Evolutionary conservation across 2,329 filamentous ascomycete genomes (phyloP).

Genomic region (Tolypocladium nubicola): DNA sequence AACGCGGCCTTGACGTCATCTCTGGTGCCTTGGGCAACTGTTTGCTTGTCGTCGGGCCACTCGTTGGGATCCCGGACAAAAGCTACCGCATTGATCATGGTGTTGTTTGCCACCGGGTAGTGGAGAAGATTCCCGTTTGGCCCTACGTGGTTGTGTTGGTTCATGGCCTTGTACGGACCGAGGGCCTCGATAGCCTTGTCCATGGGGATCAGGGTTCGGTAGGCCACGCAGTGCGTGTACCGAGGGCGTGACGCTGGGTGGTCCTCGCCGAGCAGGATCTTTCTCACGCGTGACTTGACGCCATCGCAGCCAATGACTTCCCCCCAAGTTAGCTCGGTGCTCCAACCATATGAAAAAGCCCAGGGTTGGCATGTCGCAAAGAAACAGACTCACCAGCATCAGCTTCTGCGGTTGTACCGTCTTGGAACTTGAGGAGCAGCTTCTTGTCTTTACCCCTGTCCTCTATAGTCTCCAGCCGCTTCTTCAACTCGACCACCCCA

Average conservation of each 20-base stretch:
- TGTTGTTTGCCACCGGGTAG: not conserved
- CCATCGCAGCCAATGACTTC: constrained; percentile 51
- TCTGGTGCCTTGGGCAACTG: not conserved
- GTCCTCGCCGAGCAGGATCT: constrained; percentile 34
- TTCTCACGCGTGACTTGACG: constrained; percentile 45
- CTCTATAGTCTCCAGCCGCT: constrained; percentile 21
- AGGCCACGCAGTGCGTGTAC: constrained; percentile 49
- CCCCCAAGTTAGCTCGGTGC: not conserved
- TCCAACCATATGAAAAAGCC: not conserved
- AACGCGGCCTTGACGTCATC: not conserved
- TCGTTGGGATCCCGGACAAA: not conserved
- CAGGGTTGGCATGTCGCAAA: not conserved
- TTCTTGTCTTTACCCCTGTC: constrained; percentile 7
- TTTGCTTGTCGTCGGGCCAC: not conserved
- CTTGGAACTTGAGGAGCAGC: constrained; percentile 23
- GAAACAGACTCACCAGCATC: constrained; percentile 2
- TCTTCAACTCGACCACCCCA: constrained; percentile 20
- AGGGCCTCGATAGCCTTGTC: constrained; percentile 38
- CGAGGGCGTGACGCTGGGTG: constrained; percentile 24
- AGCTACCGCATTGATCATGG: not conserved
- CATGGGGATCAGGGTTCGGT: constrained; percentile 37
- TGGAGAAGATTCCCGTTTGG: not conserved
- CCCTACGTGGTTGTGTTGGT: constrained; percentile 2
- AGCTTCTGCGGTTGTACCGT: constrained; percentile 26
- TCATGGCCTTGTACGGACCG: constrained; percentile 22